Base-by-base conservation (phyloP, 1,284 basidiomycete species). In the Naganishia sp. region DNA sequence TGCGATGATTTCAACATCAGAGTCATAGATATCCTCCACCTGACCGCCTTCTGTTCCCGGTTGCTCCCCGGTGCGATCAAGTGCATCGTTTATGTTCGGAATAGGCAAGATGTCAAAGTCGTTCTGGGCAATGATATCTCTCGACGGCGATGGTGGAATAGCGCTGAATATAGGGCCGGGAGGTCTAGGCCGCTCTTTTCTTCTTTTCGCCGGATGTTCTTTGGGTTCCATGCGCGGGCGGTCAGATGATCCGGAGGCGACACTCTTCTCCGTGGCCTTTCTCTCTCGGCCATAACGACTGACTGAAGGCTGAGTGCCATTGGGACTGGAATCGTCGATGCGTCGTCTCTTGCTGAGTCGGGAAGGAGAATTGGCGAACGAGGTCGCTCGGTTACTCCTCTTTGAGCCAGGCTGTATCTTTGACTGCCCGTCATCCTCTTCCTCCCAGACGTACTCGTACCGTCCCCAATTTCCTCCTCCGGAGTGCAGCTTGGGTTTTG, bases 61-160 rank as follows among this genome's bases (percentile, higher is more conserved):
- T 15, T 15, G 31, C 6, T 35, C 31, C 5, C n/a, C 18, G 35
- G 35, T 9, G 35, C 13, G 7, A 6, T 39, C 35, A 13, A 39
- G 10, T 39, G 35, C 35, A 17, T 61, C 13, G 3, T 0, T 3
- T 18, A 42, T 23, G 35, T 47, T 43, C 13, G 58, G 41, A 35
- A 61, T 42, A 10, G 58, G 58, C 47, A 61, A 25, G 35, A 61
- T 61, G 17, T 61, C 58, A n/a, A 61, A 61, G 35, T 61, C 58
- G 35, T 61, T 39, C 10, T 42, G 47, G 11, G 47, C 32, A 47
- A 61, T 6, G 9, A 43, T 21, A 9, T 61, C 47, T 9, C 39
- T 35, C 10, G 58, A 61, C 18, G 58, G 58, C 15, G 58, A 61
- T 9, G 58, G 35, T 6, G 58, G 58, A 28, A 28, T 42, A 21